Conservation (phyloP, 495 filamentous ascomycete genomes). For the Neurospora cerealis region DNA sequence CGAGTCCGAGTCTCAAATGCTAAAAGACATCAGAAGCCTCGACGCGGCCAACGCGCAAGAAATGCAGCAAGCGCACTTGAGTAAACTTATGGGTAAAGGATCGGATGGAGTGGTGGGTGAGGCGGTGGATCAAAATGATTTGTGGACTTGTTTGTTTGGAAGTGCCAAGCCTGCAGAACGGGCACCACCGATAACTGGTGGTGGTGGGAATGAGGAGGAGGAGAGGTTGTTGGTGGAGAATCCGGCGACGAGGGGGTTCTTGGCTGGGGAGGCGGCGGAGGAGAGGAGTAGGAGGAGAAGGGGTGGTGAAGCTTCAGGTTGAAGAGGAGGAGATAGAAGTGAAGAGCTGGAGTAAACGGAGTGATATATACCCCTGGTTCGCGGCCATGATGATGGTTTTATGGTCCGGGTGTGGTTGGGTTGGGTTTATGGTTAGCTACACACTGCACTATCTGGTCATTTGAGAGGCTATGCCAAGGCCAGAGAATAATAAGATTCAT, state of each 20-base stretch:
- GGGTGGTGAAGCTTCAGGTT: background rate
- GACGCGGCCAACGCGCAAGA: conserved; percentile 78
- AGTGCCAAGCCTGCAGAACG: conserved; percentile 23
- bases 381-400: background rate
- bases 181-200: background rate
- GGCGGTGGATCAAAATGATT: conserved; percentile 63
- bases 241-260: conserved; percentile 12
- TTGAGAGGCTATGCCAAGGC: too few species aligned
- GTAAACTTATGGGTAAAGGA: conserved; percentile 53
- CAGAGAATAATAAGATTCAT: too few species aligned
- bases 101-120: conserved; percentile 62
- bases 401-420: too few species aligned
- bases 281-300: conserved; percentile 3
- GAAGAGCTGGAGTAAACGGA: background rate
- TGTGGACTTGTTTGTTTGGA: conserved; percentile 87
- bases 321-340: background rate
- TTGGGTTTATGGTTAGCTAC: too few species aligned
- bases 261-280: conserved; percentile 24
- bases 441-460: too few species aligned
- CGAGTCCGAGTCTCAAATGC: conserved; percentile 23
- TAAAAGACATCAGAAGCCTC: conserved; percentile 30
- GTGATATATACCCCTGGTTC: background rate
- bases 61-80: conserved; percentile 57
- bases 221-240: conserved; percentile 2
- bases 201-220: conserved; percentile 5